Base-by-base conservation (phyloP, 1,284 basidiomycete genomes). In the Microbotryum silenes-acaulis region DNA sequence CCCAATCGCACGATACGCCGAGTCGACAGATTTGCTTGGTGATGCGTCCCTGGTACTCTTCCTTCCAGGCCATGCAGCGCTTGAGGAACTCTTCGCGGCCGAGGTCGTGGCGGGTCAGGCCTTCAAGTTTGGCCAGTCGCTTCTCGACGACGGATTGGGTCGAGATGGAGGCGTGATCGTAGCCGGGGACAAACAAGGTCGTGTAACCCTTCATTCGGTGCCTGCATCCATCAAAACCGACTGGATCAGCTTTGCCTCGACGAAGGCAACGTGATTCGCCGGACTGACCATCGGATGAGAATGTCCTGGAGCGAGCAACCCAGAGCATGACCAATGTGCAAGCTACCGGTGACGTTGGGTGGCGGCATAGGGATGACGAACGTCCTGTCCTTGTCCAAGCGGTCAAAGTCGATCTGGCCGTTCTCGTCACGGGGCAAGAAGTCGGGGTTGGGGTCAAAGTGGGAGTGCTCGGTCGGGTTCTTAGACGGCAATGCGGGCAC, bases 91-190 rank as follows among this genome's bases (percentile, higher is more conserved):
- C 85, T 71, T 96, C 91, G 57, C 96, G 84, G 2, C 96, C 96
- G 48, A 97, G 84, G 76, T 98, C 90, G 76, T 97, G 92, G 60
- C 94, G 80, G 2, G 89, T 89, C 78, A 88, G 81, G 18, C 90
- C 89, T 57, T 87, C 82, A 1, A 81, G 78, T 78, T 96, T 97
- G 77, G 85, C 87, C 59, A 98, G 73, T 44, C 93, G 82, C 76
- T 91, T 92, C 76, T 98, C 96, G 4, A 98, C 96, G 31, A 99
- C 94, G 54, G 91, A 91, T 76, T 99, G 96, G 0, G 96, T 98
- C 0, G 94, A 94, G 68, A 99, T 98, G 71, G 94, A 93, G 6
- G 96, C 96, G 74, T 99, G 96, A 76, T 99, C 96, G 73, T 93
- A 98, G 9, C 96, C 96, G 0, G 96, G 96, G 4, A 88, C 84